A percentile compares a stretch with the other conserved stretches of the same genome.
Conservation (phyloP, 108 stramenopile species). For the Seminavis robusta region DNA sequence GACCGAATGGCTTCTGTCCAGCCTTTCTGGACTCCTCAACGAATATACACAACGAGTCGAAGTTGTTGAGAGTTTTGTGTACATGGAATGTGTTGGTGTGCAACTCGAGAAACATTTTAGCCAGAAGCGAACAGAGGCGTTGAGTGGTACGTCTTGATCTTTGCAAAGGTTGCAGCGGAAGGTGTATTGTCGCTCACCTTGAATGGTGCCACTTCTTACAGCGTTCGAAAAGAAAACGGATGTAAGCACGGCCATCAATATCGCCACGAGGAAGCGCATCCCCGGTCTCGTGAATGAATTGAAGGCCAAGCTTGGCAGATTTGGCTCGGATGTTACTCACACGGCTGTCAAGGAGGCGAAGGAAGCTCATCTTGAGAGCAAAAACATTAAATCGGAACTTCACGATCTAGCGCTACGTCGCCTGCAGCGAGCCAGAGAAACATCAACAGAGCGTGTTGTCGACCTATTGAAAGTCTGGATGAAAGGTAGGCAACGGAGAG, state of each 20-base stretch:
- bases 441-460: conserved; percentile 64
- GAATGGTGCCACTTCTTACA: no score
- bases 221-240: conserved; percentile 86
- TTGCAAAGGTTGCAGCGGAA: background rate
- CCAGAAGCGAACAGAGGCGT: conserved; percentile 52
- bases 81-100: conserved; percentile 85
- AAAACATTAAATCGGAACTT: conserved; percentile 68
- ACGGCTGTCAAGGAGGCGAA: conserved; percentile 82
- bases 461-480: conserved; percentile 74
- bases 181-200: background rate
- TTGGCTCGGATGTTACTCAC: conserved; percentile 69
- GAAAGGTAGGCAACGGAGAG: conserved; percentile 66
- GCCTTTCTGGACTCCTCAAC: conserved; percentile 44
- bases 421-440: conserved; percentile 63
- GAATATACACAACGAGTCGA: conserved; percentile 72
- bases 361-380: conserved; percentile 78
- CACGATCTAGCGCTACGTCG: conserved; percentile 65
- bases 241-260: conserved; percentile 81
- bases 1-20: conserved; percentile 34
- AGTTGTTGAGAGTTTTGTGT: conserved; percentile 76
- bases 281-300: conserved; percentile 66
- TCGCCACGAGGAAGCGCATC: conserved; percentile 73
- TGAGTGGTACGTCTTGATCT: conserved; percentile 36
- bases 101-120: conserved; percentile 79
- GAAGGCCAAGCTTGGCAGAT: conserved; percentile 59